Evolutionary conservation across 768 basidiomycete species (phyloP).

Genomic region (Hygrophorus pudorinus): DNA sequence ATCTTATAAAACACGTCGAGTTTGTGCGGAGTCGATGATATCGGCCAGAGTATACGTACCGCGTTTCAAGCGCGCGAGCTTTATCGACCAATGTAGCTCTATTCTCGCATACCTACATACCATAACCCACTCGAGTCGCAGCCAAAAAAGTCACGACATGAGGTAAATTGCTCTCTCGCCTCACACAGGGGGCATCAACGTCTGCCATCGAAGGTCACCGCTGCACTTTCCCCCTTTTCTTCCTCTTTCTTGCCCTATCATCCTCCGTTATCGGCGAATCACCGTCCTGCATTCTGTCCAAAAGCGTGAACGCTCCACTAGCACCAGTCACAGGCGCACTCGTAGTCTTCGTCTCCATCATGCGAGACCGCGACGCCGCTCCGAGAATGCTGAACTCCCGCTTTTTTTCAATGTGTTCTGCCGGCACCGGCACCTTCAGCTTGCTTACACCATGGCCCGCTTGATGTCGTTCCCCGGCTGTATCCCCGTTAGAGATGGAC

Average conservation of each 20-base stretch:
- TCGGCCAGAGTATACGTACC: too few species aligned
- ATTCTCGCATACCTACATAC: too few species aligned
- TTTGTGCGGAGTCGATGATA: too few species aligned
- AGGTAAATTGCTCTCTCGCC: not conserved
- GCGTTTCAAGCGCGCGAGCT: too few species aligned
- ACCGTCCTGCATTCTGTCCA: constrained; percentile 25
- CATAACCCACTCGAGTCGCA: too few species aligned
- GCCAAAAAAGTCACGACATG: not conserved
- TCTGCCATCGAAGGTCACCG: not conserved
- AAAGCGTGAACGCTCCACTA: constrained; percentile 17
- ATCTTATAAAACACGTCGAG: too few species aligned
- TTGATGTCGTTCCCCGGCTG: constrained; percentile 12
- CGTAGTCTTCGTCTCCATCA: not conserved
- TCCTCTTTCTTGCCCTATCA: constrained; percentile 15
- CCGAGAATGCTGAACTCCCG: constrained; percentile 47
- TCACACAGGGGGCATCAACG: not conserved
- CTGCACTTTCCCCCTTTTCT: constrained; percentile 14
- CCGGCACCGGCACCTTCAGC: not conserved
- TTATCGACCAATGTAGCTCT: too few species aligned
- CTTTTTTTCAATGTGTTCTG: constrained; percentile 21
- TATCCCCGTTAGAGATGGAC: constrained; percentile 3
- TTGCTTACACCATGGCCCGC: not conserved
- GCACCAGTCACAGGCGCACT: not conserved
- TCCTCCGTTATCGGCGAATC: constrained; percentile 8
- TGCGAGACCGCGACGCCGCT: constrained; percentile 26